Percentiles rank a stretch among this genome's conserved stretches.
phyloP scores from a whole-genome alignment of 148 eudicot species.

The Silene uniflora region DNA sequence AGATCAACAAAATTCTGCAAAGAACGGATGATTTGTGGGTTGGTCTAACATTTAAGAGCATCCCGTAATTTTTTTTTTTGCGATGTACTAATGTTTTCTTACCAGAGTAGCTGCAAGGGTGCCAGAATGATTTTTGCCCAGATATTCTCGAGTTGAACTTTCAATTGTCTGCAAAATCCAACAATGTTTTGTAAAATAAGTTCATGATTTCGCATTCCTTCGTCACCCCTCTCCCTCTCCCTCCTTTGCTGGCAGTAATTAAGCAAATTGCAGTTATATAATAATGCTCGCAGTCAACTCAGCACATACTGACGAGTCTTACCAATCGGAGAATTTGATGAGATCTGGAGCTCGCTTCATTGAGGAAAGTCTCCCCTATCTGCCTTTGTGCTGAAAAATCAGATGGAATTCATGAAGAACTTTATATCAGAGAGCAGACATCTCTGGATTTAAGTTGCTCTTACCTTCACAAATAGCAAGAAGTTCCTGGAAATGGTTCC shows the following conservation, averaged over 20 bases:
- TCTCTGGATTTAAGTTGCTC: background rate
- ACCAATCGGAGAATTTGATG: conserved; percentile 98
- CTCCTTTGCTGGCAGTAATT: background rate
- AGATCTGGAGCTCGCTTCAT: conserved; percentile 92
- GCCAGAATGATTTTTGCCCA: conserved; percentile 56
- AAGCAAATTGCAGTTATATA: background rate
- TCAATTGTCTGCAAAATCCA: conserved; percentile 72
- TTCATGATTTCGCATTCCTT: background rate
- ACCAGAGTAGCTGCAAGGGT: conserved; percentile 88
- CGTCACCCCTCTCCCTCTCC: background rate
- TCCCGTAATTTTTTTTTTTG: too few species aligned
- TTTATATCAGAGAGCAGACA: conserved; percentile 1
- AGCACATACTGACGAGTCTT: conserved; percentile 12
- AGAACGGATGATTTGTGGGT: background rate
- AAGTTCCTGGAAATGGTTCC: conserved; percentile 79
- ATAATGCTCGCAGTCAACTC: background rate
- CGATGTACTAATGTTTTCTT: conserved; percentile 21
- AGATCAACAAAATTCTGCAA: conserved; percentile 91
- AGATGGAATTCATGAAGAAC: background rate
- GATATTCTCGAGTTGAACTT: conserved; percentile 62
- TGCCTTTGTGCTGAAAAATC: conserved; percentile 89
- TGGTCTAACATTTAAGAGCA: too few species aligned
- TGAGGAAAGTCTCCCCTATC: conserved; percentile 80
- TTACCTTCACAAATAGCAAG: conserved; percentile 88
- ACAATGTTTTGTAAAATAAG: conserved; percentile 1